Evolutionary conservation across 768 basidiomycete species (phyloP).

Genomic region (Guyanaporus albipodus): DNA sequence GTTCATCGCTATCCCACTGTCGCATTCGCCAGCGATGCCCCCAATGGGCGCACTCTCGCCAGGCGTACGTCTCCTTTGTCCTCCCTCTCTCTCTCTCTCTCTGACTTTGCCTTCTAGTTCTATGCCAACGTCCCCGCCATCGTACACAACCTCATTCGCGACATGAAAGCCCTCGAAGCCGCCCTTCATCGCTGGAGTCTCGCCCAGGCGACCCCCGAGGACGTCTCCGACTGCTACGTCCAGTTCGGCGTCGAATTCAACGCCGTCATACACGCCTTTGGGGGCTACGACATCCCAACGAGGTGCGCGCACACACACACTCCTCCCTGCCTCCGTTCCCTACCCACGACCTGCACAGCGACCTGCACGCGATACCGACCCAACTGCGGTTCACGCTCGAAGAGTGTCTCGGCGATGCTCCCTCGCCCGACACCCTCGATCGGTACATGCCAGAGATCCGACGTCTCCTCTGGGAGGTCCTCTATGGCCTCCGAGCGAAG

Average conservation of each 20-base stretch:
- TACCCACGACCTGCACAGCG: conserved; percentile 25
- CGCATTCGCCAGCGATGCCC: too few species aligned
- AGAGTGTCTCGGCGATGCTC: conserved; percentile 41
- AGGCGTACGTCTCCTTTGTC: too few species aligned
- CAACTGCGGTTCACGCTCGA: conserved; percentile 39
- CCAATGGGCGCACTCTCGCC: too few species aligned
- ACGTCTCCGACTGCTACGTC: conserved; percentile 90
- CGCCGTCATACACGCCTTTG: conserved; percentile 70
- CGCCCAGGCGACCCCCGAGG: conserved; percentile 51
- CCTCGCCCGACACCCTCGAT: conserved; percentile 33
- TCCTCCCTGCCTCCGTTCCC: neutral
- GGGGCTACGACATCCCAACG: conserved; percentile 67
- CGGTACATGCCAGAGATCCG: conserved; percentile 39
- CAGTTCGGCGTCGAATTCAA: conserved; percentile 89
- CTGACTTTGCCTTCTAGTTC: neutral
- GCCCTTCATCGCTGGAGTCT: conserved; percentile 65
- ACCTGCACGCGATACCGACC: conserved; percentile 37
- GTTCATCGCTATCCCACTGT: too few species aligned
- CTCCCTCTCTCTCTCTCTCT: too few species aligned
- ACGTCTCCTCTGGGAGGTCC: conserved; percentile 33
- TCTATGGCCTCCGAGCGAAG: conserved; percentile 40
- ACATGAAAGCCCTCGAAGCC: conserved; percentile 81
- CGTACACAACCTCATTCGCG: conserved; percentile 67
- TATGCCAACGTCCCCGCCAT: conserved; percentile 50
- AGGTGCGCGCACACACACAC: conserved; percentile 53